Base-by-base conservation (phyloP, 2,329 filamentous ascomycete species). In the Metarhizium humberi region DNA sequence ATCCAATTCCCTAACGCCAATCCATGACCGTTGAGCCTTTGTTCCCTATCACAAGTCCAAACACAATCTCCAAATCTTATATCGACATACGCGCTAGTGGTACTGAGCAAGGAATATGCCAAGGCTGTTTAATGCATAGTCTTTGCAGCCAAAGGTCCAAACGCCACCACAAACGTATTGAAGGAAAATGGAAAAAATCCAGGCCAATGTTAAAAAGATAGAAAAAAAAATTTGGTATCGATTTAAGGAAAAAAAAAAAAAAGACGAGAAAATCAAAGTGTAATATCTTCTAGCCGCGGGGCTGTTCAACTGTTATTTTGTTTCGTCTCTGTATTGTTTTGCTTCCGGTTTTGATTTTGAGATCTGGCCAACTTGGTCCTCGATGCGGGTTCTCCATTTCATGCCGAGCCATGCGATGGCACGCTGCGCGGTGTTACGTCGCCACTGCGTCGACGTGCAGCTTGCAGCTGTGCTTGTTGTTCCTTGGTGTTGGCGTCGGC, bases 391-490 rank as follows among this genome's bases (percentile, higher is more conserved):
- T 58, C 18, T 3, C 40, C n/a, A 48, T 30, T 64, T 55, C n/a
- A 71, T 10, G 67, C 65, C 47, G 75, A 78, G 53, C 71, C 68
- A 59, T 78, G 71, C 13, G 73, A 75, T 32, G 77, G 76, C 45
- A 80, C 71, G 65, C 79, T 82, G 50, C 79, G 77, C 47, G 79
- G 78, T 56, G 77, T 78, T 53, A 77, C 69, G 52, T 83, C 80
- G 53, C 79, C 79, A 65, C 80, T 83, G 57, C 78, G 76, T 57
- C 78, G 75, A 50, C 76, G 74, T 32, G 68, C 62, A 48, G 73
- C 62, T 47, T 68, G 69, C 56, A 75, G 70, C 56, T 75, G 73
- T 49, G 69, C 69, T 55, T 73, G 69, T 53, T 77, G 73, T 5
- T 74, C 73, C 62, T 77, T 78, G 60, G 56, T 68, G 38, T 77